Base-by-base conservation (phyloP, 2,329 filamentous ascomycete genomes). In the Dactylella cylindrospora region DNA sequence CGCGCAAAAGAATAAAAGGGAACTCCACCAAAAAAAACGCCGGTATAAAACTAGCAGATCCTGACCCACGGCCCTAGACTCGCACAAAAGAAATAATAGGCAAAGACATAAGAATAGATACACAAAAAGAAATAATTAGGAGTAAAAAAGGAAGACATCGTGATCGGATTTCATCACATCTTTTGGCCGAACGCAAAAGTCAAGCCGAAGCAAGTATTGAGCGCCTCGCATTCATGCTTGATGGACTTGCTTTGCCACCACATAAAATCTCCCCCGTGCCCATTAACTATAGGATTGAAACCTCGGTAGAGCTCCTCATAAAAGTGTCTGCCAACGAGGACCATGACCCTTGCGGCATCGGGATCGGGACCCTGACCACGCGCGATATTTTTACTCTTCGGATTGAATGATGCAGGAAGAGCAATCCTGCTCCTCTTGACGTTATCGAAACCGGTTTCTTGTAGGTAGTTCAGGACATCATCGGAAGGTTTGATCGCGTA, bases 141-240 rank as follows among this genome's bases (percentile, higher is more conserved):
- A 49, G 17, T 28, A n/a, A 35, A 36, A 44, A 23, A 23, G 15
- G 17, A 32, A 31, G 22, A 33, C 15, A 32, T 5, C 23, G 9
- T 3, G n/a, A n/a, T n/a, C n/a, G n/a, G n/a, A n/a, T n/a, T n/a
- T n/a, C n/a, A n/a, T 41, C 31, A 61, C 3, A 61, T 54, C 41
- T 66, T 66, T 40, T 57, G 64, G n/a, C 50, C 64, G 33, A 66
- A 66, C 20, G 64, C 57, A 45, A 66, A 57, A 13, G 59, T 64
- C 19, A 57, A 43, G 5, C 64, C 64, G 31, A 66, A 66, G 31
- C 57, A 52, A 12, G 64, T 57, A 19, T 61, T 61, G 3, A 57
- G 40, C 3, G 43, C 53, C 22, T 66, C 64, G 43, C 64, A 66
- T 28, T 66, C 64, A 33, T 66, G 55, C 19, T 47, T 49, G 31